A percentile compares a stretch with the other conserved stretches of the same genome.
Evolutionary conservation across 2,329 filamentous ascomycete species (phyloP).

Genomic region (Stagonosporopsis rhizophila): DNA sequence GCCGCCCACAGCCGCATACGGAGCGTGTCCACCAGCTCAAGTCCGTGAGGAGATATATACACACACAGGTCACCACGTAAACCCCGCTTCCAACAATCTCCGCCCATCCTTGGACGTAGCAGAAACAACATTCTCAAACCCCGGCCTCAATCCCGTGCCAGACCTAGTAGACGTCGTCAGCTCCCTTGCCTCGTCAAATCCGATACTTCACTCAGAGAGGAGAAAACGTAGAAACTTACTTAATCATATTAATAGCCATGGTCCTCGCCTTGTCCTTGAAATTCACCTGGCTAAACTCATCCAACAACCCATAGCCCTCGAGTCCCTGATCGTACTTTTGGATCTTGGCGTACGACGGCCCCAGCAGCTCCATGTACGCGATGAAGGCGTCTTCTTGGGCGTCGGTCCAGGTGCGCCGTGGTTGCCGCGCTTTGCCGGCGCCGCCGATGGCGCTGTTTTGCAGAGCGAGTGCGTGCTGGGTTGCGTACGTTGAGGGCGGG

Average conservation of each 20-base stretch:
- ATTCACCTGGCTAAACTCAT: conserved; percentile 59
- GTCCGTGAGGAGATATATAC: no score
- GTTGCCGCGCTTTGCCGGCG: conserved; percentile 24
- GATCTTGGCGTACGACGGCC: conserved; percentile 59
- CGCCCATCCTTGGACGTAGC: conserved; percentile 23
- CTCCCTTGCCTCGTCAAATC: no score
- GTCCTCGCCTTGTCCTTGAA: conserved; percentile 56
- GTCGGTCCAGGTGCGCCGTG: conserved; percentile 30
- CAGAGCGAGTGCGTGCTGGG: conserved; percentile 28
- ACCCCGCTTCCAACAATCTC: conserved; percentile 30
- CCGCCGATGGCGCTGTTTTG: conserved; percentile 19
- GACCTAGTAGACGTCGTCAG: no score
- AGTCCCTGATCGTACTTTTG: conserved; percentile 25
- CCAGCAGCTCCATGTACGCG: conserved; percentile 56
- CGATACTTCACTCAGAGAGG: no score
- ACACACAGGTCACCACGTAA: conserved; percentile 16
- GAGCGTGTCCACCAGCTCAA: no score
- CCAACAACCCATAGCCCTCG: conserved; percentile 31
- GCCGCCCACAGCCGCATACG: not conserved
- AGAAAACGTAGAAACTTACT: conserved; percentile 40
- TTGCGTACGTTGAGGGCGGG: conserved; percentile 25
- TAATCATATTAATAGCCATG: conserved; percentile 50
- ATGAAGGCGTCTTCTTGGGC: conserved; percentile 55
- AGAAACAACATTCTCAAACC: conserved; percentile 38
- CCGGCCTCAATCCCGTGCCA: conserved; percentile 35